Conservation (phyloP, 148 eudicot species). For the Pouteria glomerata region DNA sequence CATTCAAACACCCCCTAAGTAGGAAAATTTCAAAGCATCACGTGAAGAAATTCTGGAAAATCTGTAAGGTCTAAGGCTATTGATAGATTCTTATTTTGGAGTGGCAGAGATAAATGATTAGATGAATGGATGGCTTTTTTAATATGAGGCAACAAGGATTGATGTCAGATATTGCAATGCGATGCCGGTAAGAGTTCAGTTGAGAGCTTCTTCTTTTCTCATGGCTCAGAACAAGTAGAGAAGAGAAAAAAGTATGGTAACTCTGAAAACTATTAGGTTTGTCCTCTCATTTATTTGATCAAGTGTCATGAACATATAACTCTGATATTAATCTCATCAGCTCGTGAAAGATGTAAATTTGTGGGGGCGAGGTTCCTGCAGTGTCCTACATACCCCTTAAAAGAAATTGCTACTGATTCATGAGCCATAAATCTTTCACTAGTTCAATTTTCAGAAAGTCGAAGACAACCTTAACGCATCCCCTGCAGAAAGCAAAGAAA, state of each 20-base stretch:
- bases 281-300: no score
- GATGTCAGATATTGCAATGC: neutral
- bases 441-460: neutral
- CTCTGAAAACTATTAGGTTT: no score
- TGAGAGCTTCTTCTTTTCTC: neutral
- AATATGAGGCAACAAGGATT: neutral
- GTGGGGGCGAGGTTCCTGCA: no score
- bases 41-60: neutral
- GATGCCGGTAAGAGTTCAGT: no score
- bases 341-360: no score
- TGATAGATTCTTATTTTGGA: neutral
- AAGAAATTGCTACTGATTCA: neutral
- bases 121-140: neutral
- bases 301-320: no score
- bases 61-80: neutral
- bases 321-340: no score
- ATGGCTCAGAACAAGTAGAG: neutral
- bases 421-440: constrained; percentile 1
- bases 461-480: neutral
- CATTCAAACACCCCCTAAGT: no score
- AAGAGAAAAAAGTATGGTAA: no score
- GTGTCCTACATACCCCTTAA: neutral
- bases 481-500: constrained; percentile 1
- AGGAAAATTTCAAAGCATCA: constrained; percentile 6
- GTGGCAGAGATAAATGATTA: neutral